These are phyloP conservation scores for Chalara sp. DNA, from an alignment of 2,329 filamentous ascomycete genomes.

Conservation along the genomic window DNA sequence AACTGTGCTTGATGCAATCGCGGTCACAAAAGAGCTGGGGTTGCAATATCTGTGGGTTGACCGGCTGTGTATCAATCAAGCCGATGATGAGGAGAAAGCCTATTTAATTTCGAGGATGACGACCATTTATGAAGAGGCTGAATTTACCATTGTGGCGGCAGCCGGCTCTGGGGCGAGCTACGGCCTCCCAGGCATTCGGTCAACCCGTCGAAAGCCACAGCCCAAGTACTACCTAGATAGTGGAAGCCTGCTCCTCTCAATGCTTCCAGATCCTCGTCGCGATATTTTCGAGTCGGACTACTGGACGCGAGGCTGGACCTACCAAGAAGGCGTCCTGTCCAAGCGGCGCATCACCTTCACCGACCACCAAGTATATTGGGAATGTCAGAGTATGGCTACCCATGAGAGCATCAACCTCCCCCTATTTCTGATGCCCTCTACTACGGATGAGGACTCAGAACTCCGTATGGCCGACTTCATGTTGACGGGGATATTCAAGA, in stretches of 20 bases:
- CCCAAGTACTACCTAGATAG: background rate
- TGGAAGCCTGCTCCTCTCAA: background rate
- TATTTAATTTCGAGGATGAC: background rate
- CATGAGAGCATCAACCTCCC: conserved; percentile 1
- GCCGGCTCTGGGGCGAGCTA: background rate
- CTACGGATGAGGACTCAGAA: background rate
- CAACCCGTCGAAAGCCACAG: background rate
- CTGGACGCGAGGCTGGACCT: conserved; percentile 22
- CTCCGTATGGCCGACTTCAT: conserved; percentile 1
- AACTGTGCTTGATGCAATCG: conserved; percentile 17
- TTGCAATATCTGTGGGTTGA: conserved; percentile 24
- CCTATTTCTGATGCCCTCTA: background rate
- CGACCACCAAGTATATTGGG: conserved; percentile 18
- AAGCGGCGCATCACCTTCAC: conserved; percentile 25
- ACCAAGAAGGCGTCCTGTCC: conserved; percentile 26
- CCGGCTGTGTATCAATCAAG: conserved; percentile 22
- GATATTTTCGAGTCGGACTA: background rate
- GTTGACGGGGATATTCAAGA: conserved; percentile 1
- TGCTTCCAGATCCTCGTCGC: background rate
- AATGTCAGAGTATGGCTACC: conserved; percentile 9
- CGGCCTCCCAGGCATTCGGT: background rate
- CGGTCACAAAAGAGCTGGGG: conserved; percentile 11
- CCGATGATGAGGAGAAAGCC: background rate
- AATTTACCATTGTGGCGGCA: background rate
- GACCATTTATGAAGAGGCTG: background rate